Conservation (phyloP, 2,329 filamentous ascomycete genomes). For the Phaeosphaeriaceae sp. region DNA sequence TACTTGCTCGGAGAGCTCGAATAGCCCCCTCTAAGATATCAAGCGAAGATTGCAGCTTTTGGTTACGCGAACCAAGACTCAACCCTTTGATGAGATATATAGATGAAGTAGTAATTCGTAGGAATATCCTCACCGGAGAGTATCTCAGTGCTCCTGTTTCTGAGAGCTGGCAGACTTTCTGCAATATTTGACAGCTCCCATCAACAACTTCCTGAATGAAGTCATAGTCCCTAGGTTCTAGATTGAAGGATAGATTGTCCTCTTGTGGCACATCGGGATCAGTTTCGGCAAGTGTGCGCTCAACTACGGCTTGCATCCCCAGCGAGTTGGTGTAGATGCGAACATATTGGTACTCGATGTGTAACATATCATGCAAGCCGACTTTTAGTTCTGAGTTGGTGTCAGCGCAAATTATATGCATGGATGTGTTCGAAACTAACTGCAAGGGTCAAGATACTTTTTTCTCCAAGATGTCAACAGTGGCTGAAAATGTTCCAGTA, state of each 20-base stretch:
- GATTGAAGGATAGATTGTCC: constrained; percentile 50
- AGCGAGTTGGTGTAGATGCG: constrained; percentile 55
- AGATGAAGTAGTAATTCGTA: constrained; percentile 61
- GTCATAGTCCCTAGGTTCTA: constrained; percentile 59
- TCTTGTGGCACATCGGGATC: constrained; percentile 46
- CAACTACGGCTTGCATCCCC: constrained; percentile 64
- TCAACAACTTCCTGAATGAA: constrained; percentile 64
- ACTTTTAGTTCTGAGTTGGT: constrained; percentile 37
- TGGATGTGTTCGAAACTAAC: constrained; percentile 22
- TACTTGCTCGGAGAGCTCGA: constrained; percentile 54
- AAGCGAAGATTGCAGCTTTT: constrained; percentile 57
- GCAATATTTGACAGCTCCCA: constrained; percentile 59
- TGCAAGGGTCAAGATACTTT: constrained; percentile 48
- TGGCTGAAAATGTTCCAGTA: constrained; percentile 56
- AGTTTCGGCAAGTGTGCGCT: constrained; percentile 55
- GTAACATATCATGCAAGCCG: constrained; percentile 56
- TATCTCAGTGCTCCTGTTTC: constrained; percentile 57
- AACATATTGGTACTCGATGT: constrained; percentile 59
- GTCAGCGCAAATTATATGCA: constrained; percentile 2
- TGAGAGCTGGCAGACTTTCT: constrained; percentile 57
- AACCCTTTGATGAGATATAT: constrained; percentile 62
- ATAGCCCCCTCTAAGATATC: constrained; percentile 58
- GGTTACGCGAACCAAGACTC: constrained; percentile 57
- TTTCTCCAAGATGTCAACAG: constrained; percentile 50
- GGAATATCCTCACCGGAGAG: constrained; percentile 60